Evolutionary conservation across 2,329 filamentous ascomycete species (phyloP).

Genomic region (Pseudogymnoascus sp.): DNA sequence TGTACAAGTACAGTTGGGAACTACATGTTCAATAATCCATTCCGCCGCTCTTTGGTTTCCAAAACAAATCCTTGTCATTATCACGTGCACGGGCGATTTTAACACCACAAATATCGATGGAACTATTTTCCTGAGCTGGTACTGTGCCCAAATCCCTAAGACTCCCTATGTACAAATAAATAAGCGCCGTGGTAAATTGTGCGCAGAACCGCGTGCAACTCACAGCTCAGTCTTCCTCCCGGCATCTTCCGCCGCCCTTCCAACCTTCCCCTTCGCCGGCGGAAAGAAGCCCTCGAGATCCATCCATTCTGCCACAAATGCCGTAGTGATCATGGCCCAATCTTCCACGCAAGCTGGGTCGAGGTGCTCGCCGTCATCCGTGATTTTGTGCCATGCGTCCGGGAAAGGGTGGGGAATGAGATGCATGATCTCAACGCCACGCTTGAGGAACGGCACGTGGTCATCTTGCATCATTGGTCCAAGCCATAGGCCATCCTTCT

Average conservation of each 20-base stretch:
- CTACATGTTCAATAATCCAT: neutral
- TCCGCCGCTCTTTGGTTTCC: neutral
- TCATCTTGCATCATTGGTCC: conserved; percentile 67
- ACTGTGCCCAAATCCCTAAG: neutral
- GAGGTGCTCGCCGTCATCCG: conserved; percentile 77
- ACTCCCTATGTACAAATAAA: conserved; percentile 4
- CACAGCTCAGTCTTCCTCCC: conserved; percentile 4
- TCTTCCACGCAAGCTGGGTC: conserved; percentile 74
- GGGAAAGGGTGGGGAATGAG: conserved; percentile 82
- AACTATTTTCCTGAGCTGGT: neutral
- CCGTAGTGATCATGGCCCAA: conserved; percentile 77
- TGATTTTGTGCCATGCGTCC: conserved; percentile 72
- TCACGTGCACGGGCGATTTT: neutral
- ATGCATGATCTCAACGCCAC: conserved; percentile 83
- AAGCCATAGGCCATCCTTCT: conserved; percentile 40
- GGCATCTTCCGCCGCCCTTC: neutral
- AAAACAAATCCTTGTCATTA: neutral
- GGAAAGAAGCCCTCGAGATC: conserved; percentile 46
- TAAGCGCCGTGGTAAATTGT: neutral
- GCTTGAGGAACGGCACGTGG: conserved; percentile 79
- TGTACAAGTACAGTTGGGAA: neutral
- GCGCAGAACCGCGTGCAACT: neutral
- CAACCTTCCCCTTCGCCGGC: neutral
- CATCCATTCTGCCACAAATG: conserved; percentile 87
- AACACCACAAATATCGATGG: neutral